Conservation (phyloP, 345 rosid genomes). For the thale cress (Arabidopsis thaliana) region TAIR10.1 NC_003076.8:13235001-13235500, state of each 20-base stretch:
- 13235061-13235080: constrained; percentile 77
- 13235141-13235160: constrained; percentile 67
- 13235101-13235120: constrained; percentile 60
- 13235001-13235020: constrained; percentile 64
- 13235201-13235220: constrained; percentile 86
- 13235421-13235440: constrained; percentile 77
- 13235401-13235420: constrained; percentile 70
- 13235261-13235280: constrained; percentile 63
- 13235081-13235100: constrained; percentile 75
- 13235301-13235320: constrained; percentile 74
- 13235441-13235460: constrained; percentile 61
- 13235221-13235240: constrained; percentile 85
- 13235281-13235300: constrained; percentile 73
- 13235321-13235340: constrained; percentile 84
- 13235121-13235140: constrained; percentile 58
- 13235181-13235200: constrained; percentile 88
- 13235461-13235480: constrained; percentile 41
- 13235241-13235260: constrained; percentile 77
- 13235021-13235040: constrained; percentile 80
- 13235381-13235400: constrained; percentile 87
- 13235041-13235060: constrained; percentile 92
- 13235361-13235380: constrained; percentile 78
- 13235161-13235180: constrained; percentile 78
- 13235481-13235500: constrained; percentile 22
- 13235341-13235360: constrained; percentile 83